Evolutionary conservation across 148 eudicot species (phyloP), one percentile per base, ranked within the genome.

Genomic region (Heliosperma pusillum): DNA sequence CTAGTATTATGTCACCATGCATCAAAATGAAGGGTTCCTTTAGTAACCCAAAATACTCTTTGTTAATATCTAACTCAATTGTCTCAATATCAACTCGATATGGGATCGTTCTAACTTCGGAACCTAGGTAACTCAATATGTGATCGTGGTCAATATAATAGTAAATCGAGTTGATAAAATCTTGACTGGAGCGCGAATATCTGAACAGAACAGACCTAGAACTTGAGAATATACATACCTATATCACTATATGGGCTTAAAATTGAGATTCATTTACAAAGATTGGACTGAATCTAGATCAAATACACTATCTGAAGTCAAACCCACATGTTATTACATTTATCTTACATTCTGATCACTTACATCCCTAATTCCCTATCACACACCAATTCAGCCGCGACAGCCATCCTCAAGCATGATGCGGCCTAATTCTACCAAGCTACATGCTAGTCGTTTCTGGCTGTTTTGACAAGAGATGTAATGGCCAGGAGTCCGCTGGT

Each of bases 401-500:
- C 4, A 36, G 3, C 63, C 17, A 11, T 57, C 42, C 42, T 36
- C 4, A 7, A 36, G 42, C 42, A 45, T 13, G 30, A 24, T 36
- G 7, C 7, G 42, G 42, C 42, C 66, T 69, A 74, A 50, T 36
- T 36, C 42, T 36, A 36, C 42, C 42, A 36, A 36, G 42, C 42
- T 36, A 36, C 42, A 36, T 36, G 42, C 7, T 36, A 36, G 42
- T 74, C 45, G 80, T 70, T 47, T 80, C 80, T 7, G 81, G 80
- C 63, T 76, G 84, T 78, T 88, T 80, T 53, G 77, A 82, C n/a
- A 93, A 85, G 71, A 93, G 80, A 69, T 87, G 87, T 69, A 83
- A 75, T 15, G 96, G 87, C 98, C 98, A 93, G n/a, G 87, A 86
- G 76, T 91, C 98, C 7, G 85, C 80, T 0, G 87, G 75, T 0